phyloP scores from a whole-genome alignment of 2,329 filamentous ascomycete genomes.

The Ascochyta viciae-villosae region DNA sequence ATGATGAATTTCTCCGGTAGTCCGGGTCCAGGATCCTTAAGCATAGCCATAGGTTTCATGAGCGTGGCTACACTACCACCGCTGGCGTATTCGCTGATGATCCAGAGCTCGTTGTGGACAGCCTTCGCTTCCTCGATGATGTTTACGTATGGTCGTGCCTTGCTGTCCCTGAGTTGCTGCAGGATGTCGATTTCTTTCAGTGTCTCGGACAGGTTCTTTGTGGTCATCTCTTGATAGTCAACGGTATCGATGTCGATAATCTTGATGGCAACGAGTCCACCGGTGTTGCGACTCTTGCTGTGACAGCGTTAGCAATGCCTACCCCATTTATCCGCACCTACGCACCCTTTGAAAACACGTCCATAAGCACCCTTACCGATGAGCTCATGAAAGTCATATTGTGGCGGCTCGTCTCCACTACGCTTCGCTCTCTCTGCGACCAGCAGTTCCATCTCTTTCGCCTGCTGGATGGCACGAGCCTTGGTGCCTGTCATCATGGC shows the following conservation, averaged over 20 bases:
- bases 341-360: slow-evolving; percentile 71
- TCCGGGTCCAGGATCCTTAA: slow-evolving; percentile 38
- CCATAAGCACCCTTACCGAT: slow-evolving; percentile 80
- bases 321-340: slow-evolving; percentile 12
- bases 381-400: slow-evolving; percentile 73
- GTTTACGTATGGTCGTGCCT: slow-evolving; percentile 83
- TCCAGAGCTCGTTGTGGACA: slow-evolving; percentile 83
- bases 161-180: slow-evolving; percentile 74
- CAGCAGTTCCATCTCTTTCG: slow-evolving; percentile 70
- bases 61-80: slow-evolving; percentile 78
- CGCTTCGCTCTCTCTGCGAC: slow-evolving; percentile 69
- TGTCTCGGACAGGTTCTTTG: slow-evolving; percentile 58
- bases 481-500: slow-evolving; percentile 53
- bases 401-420: slow-evolving; percentile 66
- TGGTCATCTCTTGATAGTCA: slow-evolving; percentile 60
- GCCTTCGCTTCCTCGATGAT: slow-evolving; percentile 80
- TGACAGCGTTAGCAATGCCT: slow-evolving; percentile 24
- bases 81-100: slow-evolving; percentile 85
- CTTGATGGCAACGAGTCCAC: slow-evolving; percentile 73
- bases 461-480: slow-evolving; percentile 71
- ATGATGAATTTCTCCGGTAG: slow-evolving; percentile 69
- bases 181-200: slow-evolving; percentile 71
- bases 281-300: slow-evolving; percentile 50
- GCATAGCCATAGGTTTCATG: slow-evolving; percentile 56
- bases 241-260: slow-evolving; percentile 84